phyloP scores from a whole-genome alignment of 306 rosid genomes.

The Vachellia pachyceras region DNA sequence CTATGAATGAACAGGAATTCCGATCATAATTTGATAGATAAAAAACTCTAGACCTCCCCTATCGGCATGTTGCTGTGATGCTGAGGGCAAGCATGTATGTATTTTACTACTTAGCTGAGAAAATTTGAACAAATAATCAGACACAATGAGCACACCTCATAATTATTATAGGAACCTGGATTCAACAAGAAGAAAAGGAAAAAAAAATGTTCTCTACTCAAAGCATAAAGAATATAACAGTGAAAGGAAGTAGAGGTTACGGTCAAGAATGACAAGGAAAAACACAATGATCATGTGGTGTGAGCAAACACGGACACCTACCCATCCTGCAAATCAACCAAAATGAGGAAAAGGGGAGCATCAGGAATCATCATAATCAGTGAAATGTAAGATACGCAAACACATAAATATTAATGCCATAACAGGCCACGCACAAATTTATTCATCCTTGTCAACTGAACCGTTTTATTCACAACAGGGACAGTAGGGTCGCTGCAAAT shows the following conservation, averaged over 20 bases:
- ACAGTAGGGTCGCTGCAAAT: not conserved
- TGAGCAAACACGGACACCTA: conserved; percentile 55
- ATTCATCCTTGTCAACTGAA: not conserved
- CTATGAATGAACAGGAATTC: not conserved
- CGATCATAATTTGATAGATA: not conserved
- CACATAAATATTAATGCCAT: not conserved
- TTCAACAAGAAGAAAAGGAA: not conserved
- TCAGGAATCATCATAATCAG: conserved; percentile 10
- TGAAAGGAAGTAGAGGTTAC: not conserved
- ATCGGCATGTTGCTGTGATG: not conserved
- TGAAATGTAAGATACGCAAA: not conserved
- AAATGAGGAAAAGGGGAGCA: conserved; percentile 32
- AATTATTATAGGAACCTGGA: not conserved
- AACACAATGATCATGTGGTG: conserved; percentile 19
- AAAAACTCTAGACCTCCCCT: not conserved
- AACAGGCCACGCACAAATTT: not conserved
- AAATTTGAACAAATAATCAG: not conserved
- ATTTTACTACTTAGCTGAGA: not conserved
- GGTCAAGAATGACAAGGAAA: conserved; percentile 14
- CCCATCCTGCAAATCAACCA: conserved; percentile 87
- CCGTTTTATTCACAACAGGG: not conserved
- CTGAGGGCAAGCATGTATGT: not conserved
- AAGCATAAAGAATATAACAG: not conserved
- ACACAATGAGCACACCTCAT: not conserved
- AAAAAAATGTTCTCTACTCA: not conserved